Conservation (phyloP, 2,329 filamentous ascomycete genomes). For the Fonsecaea pedrosoi region DNA sequence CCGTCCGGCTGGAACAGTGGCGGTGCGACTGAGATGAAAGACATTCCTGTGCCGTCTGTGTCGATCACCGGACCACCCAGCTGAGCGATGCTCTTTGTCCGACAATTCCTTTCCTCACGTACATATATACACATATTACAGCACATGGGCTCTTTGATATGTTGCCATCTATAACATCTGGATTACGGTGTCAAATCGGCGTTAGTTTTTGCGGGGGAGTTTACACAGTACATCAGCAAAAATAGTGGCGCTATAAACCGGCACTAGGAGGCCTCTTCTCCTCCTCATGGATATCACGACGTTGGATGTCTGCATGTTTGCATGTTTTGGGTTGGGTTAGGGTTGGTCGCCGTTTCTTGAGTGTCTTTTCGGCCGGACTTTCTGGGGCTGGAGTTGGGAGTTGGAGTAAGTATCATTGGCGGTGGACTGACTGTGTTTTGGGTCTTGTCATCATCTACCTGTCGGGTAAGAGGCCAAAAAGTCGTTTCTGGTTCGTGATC, state of each 20-base stretch:
- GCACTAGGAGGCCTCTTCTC: background rate
- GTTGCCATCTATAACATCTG: background rate
- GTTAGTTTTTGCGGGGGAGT: background rate
- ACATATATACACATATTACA: background rate
- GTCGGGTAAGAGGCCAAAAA: too few relatives aligned
- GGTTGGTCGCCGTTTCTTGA: background rate
- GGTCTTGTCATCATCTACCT: too few relatives aligned
- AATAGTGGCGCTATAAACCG: background rate
- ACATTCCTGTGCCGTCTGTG: slow-evolving; percentile 28
- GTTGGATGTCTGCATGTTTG: background rate
- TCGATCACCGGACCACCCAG: slow-evolving; percentile 32
- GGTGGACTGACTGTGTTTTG: too few relatives aligned
- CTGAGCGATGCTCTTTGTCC: slow-evolving; percentile 9
- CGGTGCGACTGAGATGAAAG: background rate
- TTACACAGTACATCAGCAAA: background rate
- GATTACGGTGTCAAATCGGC: background rate
- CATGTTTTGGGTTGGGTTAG: background rate
- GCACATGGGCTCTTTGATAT: background rate
- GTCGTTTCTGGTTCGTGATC: too few relatives aligned
- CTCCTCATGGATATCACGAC: background rate
- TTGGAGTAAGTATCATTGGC: too few relatives aligned
- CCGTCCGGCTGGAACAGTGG: background rate
- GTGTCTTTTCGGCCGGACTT: background rate
- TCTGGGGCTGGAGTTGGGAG: background rate
- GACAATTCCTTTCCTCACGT: background rate